phyloP scores from a whole-genome alignment of 2,329 filamentous ascomycete species.

The Ophiostoma ips region DNA sequence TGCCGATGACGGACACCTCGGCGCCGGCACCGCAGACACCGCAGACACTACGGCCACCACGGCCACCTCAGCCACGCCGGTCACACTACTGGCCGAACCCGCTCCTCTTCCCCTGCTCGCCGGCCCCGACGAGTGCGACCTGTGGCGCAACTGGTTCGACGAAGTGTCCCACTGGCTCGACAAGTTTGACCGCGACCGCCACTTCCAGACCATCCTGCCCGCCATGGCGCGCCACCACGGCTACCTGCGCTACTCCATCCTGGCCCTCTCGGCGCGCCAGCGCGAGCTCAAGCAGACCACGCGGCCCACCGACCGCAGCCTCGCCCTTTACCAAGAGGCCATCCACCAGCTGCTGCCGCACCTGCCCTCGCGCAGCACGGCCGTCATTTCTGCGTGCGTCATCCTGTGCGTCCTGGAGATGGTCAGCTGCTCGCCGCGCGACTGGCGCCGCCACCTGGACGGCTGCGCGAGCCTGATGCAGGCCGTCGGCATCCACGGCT shows the following conservation, averaged over 20 bases:
- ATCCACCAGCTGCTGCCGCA: constrained; percentile 29
- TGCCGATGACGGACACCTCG: background rate
- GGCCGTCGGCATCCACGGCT: constrained; percentile 38
- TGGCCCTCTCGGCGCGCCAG: constrained; percentile 40
- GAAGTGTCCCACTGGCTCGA: background rate
- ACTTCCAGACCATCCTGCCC: background rate
- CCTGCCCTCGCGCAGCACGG: constrained; percentile 20
- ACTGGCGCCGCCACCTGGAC: constrained; percentile 43
- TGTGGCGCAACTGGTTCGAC: background rate
- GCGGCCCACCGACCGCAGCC: constrained; percentile 23
- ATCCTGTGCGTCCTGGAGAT: constrained; percentile 29
- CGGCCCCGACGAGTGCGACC: background rate
- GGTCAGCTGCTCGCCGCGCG: constrained; percentile 28
- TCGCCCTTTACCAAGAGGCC: constrained; percentile 41
- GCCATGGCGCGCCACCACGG: background rate
- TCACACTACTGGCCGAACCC: background rate
- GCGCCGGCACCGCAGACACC: background rate
- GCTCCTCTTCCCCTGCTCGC: background rate
- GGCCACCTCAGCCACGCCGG: background rate
- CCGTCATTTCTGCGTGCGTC: constrained; percentile 25
- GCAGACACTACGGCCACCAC: background rate
- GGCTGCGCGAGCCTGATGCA: constrained; percentile 43
- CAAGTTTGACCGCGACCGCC: background rate
- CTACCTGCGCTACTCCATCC: constrained; percentile 27
- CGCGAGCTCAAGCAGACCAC: constrained; percentile 29